Evolutionary conservation across 116 monocot species (phyloP).

Genomic region (Posidonia oceanica): DNA sequence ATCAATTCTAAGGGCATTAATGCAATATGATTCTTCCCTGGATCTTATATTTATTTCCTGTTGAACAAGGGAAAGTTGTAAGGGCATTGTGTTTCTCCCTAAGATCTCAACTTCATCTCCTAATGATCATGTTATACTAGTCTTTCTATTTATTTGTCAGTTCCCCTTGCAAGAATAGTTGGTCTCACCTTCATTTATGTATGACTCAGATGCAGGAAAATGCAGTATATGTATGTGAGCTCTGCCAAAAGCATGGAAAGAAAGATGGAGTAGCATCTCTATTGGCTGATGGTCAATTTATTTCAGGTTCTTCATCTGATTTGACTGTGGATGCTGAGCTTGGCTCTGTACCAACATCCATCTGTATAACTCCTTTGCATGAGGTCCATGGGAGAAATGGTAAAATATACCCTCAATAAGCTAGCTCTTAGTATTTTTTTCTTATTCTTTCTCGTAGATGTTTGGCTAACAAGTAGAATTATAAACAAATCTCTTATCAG

Average conservation of each 20-base stretch:
- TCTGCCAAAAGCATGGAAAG: conserved; percentile 61
- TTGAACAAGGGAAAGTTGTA: no score
- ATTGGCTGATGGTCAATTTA: conserved; percentile 8
- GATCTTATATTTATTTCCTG: no score
- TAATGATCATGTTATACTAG: no score
- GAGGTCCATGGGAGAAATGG: conserved; percentile 10
- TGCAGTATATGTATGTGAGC: conserved; percentile 59
- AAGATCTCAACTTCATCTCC: no score
- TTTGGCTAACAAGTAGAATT: no score
- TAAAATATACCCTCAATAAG: neutral
- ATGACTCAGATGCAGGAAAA: conserved; percentile 22
- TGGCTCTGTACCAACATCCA: conserved; percentile 4
- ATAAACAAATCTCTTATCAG: no score
- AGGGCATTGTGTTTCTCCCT: no score
- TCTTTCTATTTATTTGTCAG: neutral
- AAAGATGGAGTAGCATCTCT: neutral
- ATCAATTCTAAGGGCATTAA: no score
- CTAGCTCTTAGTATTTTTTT: neutral
- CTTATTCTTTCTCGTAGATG: neutral
- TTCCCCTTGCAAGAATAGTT: neutral
- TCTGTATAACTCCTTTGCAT: conserved; percentile 4
- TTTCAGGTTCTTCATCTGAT: conserved; percentile 14
- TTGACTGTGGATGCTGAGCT: conserved; percentile 16
- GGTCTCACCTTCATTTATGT: neutral
- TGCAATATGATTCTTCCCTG: no score